A percentile compares a stretch with the other conserved stretches of the same genome.
Conservation (phyloP, 768 basidiomycete species). For the Botryobasidium botryosum region DNA sequence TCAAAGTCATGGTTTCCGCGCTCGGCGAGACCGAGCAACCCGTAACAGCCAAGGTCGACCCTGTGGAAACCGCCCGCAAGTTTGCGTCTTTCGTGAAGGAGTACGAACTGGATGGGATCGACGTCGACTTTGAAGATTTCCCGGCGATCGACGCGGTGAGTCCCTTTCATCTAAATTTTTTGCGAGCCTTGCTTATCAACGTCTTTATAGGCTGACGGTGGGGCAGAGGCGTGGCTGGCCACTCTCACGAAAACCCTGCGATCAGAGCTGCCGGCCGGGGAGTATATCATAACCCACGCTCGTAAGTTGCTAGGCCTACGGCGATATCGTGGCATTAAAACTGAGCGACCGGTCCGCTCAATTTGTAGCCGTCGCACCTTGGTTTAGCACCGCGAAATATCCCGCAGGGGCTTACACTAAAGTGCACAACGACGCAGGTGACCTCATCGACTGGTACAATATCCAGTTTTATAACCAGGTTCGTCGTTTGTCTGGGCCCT, state of each 20-base stretch:
- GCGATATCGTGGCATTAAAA: not conserved
- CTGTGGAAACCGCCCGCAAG: not conserved
- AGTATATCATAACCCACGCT: constrained; percentile 10
- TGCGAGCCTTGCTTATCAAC: not conserved
- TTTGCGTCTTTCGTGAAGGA: constrained; percentile 8
- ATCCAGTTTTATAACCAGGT: constrained; percentile 6
- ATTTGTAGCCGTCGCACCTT: constrained; percentile 7
- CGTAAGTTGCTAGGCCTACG: not conserved
- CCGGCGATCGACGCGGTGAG: not conserved
- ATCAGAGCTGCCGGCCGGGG: constrained; percentile 1
- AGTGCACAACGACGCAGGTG: constrained; percentile 5
- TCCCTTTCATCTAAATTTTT: not conserved
- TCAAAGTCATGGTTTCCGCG: constrained; percentile 10
- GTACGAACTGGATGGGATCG: constrained; percentile 9
- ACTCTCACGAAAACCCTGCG: constrained; percentile 9
- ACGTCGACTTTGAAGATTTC: constrained; percentile 12
- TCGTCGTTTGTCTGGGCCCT: not conserved
- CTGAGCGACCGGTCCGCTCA: no score
- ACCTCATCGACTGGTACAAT: constrained; percentile 11
- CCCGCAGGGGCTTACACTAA: constrained; percentile 6
- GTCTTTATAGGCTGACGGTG: not conserved
- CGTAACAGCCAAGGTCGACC: not conserved
- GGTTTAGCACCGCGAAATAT: constrained; percentile 4
- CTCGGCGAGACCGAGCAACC: constrained; percentile 7
- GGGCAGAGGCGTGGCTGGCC: constrained; percentile 9